Evolutionary conservation across 768 basidiomycete species (phyloP).

Genomic region (Leccinum boreale): DNA sequence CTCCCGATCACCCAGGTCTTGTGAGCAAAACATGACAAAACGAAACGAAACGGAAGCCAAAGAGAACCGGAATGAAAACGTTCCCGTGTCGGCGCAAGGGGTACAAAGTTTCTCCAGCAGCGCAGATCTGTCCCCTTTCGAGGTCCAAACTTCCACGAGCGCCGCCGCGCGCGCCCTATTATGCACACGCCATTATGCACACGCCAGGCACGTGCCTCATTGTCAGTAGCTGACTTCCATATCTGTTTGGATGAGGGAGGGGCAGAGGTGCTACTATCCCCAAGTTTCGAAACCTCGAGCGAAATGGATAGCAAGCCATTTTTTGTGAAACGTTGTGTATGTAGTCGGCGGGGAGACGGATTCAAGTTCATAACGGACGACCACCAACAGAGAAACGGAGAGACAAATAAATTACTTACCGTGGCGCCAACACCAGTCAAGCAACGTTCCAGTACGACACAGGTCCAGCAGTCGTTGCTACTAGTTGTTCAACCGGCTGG

Average conservation of each 20-base stretch:
- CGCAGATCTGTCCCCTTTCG: not conserved
- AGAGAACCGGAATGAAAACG: not conserved
- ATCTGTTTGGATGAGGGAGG: not conserved
- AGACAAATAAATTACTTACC: not conserved
- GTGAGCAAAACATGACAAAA: not conserved
- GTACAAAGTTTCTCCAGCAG: not conserved
- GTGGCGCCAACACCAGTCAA: not conserved
- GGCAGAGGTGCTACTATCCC: not conserved
- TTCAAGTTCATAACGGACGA: not conserved
- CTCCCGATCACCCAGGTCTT: not conserved
- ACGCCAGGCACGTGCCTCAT: constrained; percentile 2
- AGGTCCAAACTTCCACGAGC: not conserved
- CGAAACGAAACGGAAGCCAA: not conserved
- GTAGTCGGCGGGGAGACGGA: not conserved
- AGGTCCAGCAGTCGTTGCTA: not conserved
- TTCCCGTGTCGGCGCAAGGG: not conserved
- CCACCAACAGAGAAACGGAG: not conserved
- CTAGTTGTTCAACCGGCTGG: not conserved
- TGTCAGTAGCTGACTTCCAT: not conserved
- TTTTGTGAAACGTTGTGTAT: not conserved
- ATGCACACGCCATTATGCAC: constrained; percentile 8
- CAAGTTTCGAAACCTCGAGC: not conserved
- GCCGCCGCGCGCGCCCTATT: not conserved
- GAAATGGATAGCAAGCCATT: not conserved
- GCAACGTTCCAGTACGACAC: not conserved